These are phyloP conservation scores for Psilocybe tampanensis DNA, from an alignment of 768 basidiomycete species.

Conservation along the genomic window DNA sequence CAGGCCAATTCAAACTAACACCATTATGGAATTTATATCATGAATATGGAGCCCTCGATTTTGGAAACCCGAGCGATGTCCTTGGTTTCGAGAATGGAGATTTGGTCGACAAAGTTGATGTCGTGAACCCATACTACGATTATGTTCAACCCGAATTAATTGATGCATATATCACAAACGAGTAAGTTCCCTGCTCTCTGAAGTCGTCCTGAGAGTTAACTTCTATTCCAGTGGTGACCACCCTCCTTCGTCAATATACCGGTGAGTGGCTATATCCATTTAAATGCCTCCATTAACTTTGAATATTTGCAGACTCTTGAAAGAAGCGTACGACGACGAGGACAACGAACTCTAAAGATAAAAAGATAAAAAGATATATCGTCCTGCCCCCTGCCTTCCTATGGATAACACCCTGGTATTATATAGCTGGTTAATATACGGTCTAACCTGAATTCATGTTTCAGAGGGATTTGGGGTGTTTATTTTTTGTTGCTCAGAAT, in stretches of 20 bases:
- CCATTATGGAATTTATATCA: constrained; percentile 89
- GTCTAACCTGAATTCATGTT: constrained; percentile 3
- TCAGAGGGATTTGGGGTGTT: not conserved
- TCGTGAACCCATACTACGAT: constrained; percentile 96
- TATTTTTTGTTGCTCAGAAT: constrained; percentile 69
- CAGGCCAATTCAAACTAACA: constrained; percentile 96
- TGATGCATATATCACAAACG: constrained; percentile 94
- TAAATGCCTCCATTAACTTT: constrained; percentile 11
- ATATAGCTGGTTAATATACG: constrained; percentile 22
- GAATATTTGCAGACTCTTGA: constrained; percentile 62
- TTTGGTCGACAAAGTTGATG: constrained; percentile 86
- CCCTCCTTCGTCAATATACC: constrained; percentile 91
- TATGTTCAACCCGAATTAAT: constrained; percentile 92
- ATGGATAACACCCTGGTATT: constrained; percentile 10
- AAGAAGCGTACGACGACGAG: constrained; percentile 95
- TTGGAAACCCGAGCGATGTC: constrained; percentile 62
- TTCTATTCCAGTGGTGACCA: constrained; percentile 78
- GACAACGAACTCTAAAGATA: constrained; percentile 72
- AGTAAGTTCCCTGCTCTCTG: constrained; percentile 65
- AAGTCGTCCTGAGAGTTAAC: constrained; percentile 11
- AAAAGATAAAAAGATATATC: constrained; percentile 13
- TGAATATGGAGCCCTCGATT: constrained; percentile 83
- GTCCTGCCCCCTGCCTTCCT: not conserved
- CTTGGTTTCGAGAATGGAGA: constrained; percentile 80
- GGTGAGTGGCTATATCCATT: constrained; percentile 43